phyloP scores from a whole-genome alignment of 2,329 filamentous ascomycete species.

The Trichoderma harzianum region DNA sequence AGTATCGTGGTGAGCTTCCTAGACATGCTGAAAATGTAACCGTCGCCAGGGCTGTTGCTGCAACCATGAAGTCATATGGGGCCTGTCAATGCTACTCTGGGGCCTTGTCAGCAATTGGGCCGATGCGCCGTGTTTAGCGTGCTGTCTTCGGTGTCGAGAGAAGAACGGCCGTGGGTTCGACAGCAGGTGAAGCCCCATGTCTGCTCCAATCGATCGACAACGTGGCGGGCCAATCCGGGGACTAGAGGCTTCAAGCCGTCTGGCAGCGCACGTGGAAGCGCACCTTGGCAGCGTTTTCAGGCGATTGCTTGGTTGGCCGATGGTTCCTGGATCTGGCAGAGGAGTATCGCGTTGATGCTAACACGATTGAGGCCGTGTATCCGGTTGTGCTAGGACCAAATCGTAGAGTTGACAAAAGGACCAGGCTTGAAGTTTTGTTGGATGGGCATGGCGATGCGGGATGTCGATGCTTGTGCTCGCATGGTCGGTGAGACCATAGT shows the following conservation, averaged over 20 bases:
- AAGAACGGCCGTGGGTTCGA: constrained; percentile 1
- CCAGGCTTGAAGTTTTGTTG: background rate
- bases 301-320: background rate
- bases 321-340: constrained; percentile 1
- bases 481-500: background rate
- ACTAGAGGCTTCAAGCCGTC: background rate
- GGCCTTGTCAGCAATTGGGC: constrained; percentile 11
- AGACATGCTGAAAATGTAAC: background rate
- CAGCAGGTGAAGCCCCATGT: constrained; percentile 2
- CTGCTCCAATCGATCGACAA: constrained; percentile 30
- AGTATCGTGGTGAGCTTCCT: background rate
- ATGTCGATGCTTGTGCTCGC: background rate
- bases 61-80: constrained; percentile 5
- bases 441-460: background rate
- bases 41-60: background rate
- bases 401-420: background rate
- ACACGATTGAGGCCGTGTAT: background rate
- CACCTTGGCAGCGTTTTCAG: background rate
- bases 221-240: constrained; percentile 24
- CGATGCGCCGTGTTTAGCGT: constrained; percentile 8
- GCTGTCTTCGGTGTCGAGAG: constrained; percentile 15
- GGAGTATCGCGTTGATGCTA: background rate
- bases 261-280: constrained; percentile 1
- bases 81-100: constrained; percentile 10
- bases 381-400: background rate